phyloP scores from a whole-genome alignment of 176 grass and related monocot genomes.

The Carex kokanica region DNA sequence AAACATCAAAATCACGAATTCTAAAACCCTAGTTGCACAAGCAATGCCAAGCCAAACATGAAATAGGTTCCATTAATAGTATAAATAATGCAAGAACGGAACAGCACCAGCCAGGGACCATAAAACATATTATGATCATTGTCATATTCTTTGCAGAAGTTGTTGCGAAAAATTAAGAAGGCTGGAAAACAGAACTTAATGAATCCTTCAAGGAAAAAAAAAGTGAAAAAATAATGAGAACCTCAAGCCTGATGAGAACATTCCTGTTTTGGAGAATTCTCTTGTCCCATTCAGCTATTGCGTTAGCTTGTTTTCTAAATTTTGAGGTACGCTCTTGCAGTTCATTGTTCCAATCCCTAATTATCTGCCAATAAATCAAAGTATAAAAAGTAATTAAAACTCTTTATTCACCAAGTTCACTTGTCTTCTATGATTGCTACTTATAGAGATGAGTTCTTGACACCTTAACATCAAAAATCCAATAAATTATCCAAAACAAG shows the following conservation, averaged over 20 bases:
- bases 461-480: background rate
- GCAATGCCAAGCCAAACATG: background rate
- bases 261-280: conserved; percentile 97
- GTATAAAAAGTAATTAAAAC: background rate
- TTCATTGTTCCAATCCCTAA: conserved; percentile 96
- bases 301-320: conserved; percentile 86
- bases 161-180: background rate
- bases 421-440: background rate
- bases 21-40: background rate
- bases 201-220: background rate
- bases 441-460: background rate
- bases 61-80: background rate
- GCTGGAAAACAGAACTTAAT: background rate
- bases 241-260: conserved; percentile 97
- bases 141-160: background rate
- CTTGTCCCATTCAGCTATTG: conserved; percentile 93
- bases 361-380: conserved; percentile 55
- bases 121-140: background rate
- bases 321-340: conserved; percentile 92
- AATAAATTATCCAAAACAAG: conserved; percentile 5
- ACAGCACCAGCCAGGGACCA: background rate
- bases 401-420: background rate
- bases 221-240: conserved; percentile 14
- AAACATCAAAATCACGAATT: background rate
- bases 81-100: background rate